Evolutionary conservation across 164 flowering plant species (phyloP).

Genomic region (Berberis vulgaris): DNA sequence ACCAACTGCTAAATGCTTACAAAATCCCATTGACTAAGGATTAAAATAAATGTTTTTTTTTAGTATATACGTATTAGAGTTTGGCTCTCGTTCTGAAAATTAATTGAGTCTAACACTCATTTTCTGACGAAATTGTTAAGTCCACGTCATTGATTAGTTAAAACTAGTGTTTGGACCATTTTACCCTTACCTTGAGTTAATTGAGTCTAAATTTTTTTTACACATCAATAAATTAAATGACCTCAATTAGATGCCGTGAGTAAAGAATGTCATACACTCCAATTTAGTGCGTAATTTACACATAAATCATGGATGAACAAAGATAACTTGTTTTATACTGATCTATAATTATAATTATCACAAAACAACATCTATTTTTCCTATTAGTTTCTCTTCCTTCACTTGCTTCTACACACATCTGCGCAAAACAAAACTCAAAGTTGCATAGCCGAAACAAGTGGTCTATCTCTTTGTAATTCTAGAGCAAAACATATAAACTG

Average conservation of each 20-base stretch:
- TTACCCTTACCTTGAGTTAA: no score
- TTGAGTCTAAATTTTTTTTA: no score
- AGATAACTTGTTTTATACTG: background rate
- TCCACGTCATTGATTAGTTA: no score
- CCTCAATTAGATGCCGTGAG: background rate
- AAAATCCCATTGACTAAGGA: no score
- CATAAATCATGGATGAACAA: background rate
- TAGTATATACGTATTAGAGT: no score
- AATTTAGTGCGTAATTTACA: slow-evolving; percentile 8
- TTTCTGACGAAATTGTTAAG: no score
- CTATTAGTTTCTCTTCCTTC: background rate
- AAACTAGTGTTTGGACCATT: no score
- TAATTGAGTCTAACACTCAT: no score
- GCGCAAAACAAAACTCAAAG: slow-evolving; percentile 16
- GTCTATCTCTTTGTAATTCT: slow-evolving; percentile 76
- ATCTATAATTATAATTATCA: background rate
- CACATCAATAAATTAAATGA: background rate
- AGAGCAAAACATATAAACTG: slow-evolving; percentile 93
- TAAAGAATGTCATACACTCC: slow-evolving; percentile 3
- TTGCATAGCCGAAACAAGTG: slow-evolving; percentile 32
- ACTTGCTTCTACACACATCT: background rate
- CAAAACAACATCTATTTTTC: background rate
- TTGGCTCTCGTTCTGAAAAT: no score
- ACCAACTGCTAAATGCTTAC: no score
- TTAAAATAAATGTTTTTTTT: no score